A percentile compares a stretch with the other conserved stretches of the same genome.
These are phyloP conservation scores for Gracilaria caudata DNA, from an alignment of 23 red algal species.

Conservation along the genomic window DNA sequence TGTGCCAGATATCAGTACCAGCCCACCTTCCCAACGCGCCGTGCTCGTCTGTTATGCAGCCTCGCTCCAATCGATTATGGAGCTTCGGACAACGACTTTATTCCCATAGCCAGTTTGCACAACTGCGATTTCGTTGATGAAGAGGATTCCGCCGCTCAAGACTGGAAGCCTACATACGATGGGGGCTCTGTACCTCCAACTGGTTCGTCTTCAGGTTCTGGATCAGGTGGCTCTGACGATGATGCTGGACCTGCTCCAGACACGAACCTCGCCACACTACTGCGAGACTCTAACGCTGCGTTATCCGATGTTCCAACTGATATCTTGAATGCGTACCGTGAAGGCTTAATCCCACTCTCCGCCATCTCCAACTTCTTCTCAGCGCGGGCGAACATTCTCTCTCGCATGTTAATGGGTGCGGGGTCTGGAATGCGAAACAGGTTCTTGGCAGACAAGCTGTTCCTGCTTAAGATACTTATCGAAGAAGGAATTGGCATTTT, in stretches of 20 bases:
- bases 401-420: slow-evolving; percentile 74
- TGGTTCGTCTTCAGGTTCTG: slow-evolving; percentile 25
- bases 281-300: slow-evolving; percentile 56
- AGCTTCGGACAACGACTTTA: slow-evolving; percentile 13
- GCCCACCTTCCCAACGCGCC: neutral
- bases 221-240: slow-evolving; percentile 51
- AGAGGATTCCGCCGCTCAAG: neutral
- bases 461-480: slow-evolving; percentile 93
- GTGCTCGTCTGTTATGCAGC: neutral
- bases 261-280: slow-evolving; percentile 31
- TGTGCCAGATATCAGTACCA: neutral
- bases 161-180: slow-evolving; percentile 21
- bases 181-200: slow-evolving; percentile 23
- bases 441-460: slow-evolving; percentile 94
- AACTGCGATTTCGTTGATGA: neutral
- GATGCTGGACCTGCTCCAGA: slow-evolving; percentile 42
- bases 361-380: slow-evolving; percentile 81
- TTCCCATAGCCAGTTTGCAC: neutral
- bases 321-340: slow-evolving; percentile 68
- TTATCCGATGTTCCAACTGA: slow-evolving; percentile 77
- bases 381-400: slow-evolving; percentile 69
- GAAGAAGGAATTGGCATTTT: slow-evolving; percentile 95
- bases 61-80: neutral
- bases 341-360: slow-evolving; percentile 62
- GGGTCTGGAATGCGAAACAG: slow-evolving; percentile 85